phyloP scores from a whole-genome alignment of 2,329 filamentous ascomycete genomes.

The Lizonia empirigonia region DNA sequence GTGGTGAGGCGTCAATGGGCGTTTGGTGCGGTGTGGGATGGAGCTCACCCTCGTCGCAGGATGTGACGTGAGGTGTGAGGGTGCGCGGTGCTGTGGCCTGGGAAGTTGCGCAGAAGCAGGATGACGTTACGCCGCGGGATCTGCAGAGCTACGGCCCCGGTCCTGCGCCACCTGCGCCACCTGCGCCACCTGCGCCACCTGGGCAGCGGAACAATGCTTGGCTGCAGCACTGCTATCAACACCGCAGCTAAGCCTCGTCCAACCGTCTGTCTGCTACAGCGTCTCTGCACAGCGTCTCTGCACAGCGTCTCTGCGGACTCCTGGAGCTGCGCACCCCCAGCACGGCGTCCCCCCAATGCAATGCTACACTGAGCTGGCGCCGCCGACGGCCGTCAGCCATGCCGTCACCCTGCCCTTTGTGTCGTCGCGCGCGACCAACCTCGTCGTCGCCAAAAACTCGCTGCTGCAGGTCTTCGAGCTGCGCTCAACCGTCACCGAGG shows the following conservation, averaged over 20 bases:
- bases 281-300: no score
- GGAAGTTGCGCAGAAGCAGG: conserved; percentile 2
- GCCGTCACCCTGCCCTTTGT: conserved; percentile 80
- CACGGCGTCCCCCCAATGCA: conserved; percentile 76
- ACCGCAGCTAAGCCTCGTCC: no score
- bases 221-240: background rate
- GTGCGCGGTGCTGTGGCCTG: background rate
- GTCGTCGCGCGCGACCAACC: conserved; percentile 76
- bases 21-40: background rate
- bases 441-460: conserved; percentile 90
- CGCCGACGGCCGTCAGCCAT: conserved; percentile 92
- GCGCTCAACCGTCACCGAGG: conserved; percentile 68
- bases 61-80: background rate
- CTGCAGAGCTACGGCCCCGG: no score
- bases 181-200: no score
- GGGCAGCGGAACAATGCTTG: conserved; percentile 1
- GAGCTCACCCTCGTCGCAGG: background rate
- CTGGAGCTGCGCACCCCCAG: background rate
- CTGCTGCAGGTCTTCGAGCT: conserved; percentile 88
- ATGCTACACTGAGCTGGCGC: conserved; percentile 94
- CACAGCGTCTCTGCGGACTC: no score
- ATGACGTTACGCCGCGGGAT: conserved; percentile 11
- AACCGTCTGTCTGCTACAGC: background rate
- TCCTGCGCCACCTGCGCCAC: no score
- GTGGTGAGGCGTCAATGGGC: background rate